Conservation (phyloP, 495 filamentous ascomycete species). For the Penicillium steckii region DNA sequence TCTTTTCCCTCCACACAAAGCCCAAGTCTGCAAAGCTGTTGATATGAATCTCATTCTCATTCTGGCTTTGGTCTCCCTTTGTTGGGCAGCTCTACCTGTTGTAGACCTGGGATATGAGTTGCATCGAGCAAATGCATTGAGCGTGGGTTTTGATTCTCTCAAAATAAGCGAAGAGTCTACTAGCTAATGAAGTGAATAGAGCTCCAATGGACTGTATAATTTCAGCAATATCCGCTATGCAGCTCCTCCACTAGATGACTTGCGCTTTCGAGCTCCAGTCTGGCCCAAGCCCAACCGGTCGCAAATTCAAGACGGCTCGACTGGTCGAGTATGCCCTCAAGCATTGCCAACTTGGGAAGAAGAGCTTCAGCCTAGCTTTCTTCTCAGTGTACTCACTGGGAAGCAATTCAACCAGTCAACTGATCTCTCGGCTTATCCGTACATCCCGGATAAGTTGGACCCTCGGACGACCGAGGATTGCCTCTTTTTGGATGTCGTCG, state of each 20-base stretch:
- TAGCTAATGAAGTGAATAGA: conserved; percentile 10
- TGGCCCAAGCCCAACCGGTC: conserved; percentile 36
- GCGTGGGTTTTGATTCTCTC: conserved; percentile 25
- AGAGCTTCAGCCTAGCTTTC: conserved; percentile 29
- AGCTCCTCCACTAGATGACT: conserved; percentile 50
- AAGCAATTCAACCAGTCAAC: conserved; percentile 30
- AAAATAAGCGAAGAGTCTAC: neutral
- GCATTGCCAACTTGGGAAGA: conserved; percentile 39
- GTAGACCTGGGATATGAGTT: conserved; percentile 53
- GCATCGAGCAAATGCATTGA: conserved; percentile 46
- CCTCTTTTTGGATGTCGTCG: conserved; percentile 54
- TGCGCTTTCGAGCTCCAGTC: conserved; percentile 50
- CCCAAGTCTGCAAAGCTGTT: neutral
- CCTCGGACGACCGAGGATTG: conserved; percentile 56
- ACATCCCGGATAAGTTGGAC: conserved; percentile 31
- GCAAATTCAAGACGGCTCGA: conserved; percentile 42
- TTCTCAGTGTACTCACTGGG: conserved; percentile 28
- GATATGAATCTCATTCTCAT: neutral
- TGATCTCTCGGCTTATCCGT: conserved; percentile 29
- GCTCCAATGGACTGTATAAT: conserved; percentile 44
- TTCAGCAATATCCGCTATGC: conserved; percentile 63
- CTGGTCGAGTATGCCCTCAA: conserved; percentile 51
- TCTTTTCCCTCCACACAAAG: neutral
- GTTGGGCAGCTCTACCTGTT: conserved; percentile 33
- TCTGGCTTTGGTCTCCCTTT: conserved; percentile 15